Percentiles rank a stretch among this genome's conserved stretches.
Conservation (phyloP, 23 red algal species). For the Agarophyton chilense region DNA sequence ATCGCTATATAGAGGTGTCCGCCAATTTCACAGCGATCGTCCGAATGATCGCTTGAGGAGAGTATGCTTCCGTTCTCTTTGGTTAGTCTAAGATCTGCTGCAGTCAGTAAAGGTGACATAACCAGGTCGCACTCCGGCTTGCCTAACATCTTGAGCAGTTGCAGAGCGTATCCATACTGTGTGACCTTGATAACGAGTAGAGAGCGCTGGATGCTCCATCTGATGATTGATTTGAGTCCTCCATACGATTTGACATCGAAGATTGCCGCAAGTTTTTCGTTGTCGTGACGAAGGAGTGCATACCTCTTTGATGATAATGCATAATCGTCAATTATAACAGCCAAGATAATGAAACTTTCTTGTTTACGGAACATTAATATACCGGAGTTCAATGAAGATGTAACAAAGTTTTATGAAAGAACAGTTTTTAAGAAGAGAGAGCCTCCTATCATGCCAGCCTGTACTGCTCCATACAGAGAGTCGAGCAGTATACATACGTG, state of each 20-base stretch:
- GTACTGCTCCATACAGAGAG: no score
- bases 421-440: background rate
- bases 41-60: no score
- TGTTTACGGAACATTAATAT: no score
- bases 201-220: background rate
- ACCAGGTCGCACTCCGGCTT: background rate
- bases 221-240: background rate
- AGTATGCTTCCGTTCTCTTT: no score
- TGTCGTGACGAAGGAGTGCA: no score
- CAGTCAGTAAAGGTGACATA: background rate
- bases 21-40: no score
- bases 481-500: no score
- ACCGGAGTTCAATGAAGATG: no score
- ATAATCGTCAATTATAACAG: background rate
- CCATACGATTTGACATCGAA: constrained; percentile 30
- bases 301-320: background rate
- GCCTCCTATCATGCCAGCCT: background rate
- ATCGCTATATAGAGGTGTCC: no score
- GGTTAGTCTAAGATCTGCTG: background rate
- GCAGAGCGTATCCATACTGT: no score
- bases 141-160: background rate
- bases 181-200: background rate
- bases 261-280: background rate
- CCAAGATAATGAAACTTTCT: no score
- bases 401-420: background rate